Evolutionary conservation across 148 eudicot species (phyloP).

Genomic region (Agrostemma githago): DNA sequence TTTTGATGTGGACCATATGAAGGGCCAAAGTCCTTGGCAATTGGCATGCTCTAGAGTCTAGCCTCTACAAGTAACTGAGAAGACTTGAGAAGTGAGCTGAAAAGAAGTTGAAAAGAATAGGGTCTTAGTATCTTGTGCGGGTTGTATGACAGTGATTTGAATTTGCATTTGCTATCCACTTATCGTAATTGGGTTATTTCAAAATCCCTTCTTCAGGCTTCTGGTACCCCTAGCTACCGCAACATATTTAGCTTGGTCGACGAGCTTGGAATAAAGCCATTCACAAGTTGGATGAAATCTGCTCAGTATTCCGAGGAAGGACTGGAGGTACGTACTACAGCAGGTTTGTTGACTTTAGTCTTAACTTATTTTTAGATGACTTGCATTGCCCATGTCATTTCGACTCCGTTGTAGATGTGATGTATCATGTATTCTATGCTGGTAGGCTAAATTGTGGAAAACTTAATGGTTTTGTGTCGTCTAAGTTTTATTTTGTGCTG

Average conservation of each 20-base stretch:
- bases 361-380: not conserved
- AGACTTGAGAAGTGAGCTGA: too few relatives aligned
- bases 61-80: not conserved
- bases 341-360: conserved; percentile 20
- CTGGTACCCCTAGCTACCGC: conserved; percentile 66
- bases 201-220: conserved; percentile 40
- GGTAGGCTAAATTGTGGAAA: too few relatives aligned
- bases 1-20: not conserved
- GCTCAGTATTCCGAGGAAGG: conserved; percentile 63
- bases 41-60: not conserved
- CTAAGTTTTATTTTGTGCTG: not conserved
- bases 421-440: too few relatives aligned
- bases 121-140: not conserved
- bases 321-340: conserved; percentile 59
- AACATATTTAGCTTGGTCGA: conserved; percentile 65
- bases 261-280: conserved; percentile 57
- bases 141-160: not conserved
- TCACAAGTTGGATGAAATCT: conserved; percentile 53
- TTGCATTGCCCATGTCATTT: not conserved
- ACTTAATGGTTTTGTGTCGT: not conserved
- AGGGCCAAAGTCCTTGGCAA: too few relatives aligned
- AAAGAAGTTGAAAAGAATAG: too few relatives aligned
- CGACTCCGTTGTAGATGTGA: too few relatives aligned
- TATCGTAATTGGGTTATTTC: not conserved
- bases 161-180: not conserved